Conservation (phyloP, 2,329 filamentous ascomycete genomes). For the Curvularia hawaiiensis region DNA sequence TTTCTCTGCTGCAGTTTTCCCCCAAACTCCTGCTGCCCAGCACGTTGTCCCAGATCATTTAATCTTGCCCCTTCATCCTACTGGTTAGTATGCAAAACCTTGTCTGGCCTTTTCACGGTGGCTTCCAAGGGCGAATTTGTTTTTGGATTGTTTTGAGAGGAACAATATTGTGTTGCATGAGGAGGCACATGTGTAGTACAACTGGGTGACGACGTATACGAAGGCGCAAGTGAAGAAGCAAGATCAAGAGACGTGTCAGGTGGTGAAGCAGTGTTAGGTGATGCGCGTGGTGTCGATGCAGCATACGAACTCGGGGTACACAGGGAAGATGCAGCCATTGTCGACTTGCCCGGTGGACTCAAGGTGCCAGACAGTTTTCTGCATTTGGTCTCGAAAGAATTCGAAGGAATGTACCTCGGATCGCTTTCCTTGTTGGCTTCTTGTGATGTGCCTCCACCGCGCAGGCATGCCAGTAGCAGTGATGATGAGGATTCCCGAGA, state of each 20-base stretch:
- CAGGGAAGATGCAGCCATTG: neutral
- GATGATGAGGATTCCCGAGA: neutral
- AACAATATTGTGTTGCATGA: neutral
- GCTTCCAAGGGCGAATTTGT: neutral
- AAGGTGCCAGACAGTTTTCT: neutral
- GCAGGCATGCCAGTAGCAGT: neutral
- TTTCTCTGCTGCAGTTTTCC: neutral
- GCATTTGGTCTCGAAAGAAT: neutral
- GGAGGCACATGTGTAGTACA: neutral
- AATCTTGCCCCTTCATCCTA: neutral
- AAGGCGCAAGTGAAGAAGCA: neutral
- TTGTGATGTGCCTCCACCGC: neutral
- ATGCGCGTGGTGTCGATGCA: neutral
- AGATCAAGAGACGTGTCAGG: neutral
- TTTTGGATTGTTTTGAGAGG: neutral
- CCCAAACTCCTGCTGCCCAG: neutral
- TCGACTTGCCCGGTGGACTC: neutral
- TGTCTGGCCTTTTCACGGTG: neutral
- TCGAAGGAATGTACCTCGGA: neutral
- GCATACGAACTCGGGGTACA: neutral
- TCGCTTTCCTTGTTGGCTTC: neutral
- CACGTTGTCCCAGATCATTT: neutral
- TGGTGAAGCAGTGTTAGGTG: conserved; percentile 1
- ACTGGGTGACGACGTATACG: neutral
- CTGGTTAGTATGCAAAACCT: neutral